These are phyloP conservation scores for Asterochloris sp. DNA, from an alignment of 139 green algal species.

Conservation along the genomic window DNA sequence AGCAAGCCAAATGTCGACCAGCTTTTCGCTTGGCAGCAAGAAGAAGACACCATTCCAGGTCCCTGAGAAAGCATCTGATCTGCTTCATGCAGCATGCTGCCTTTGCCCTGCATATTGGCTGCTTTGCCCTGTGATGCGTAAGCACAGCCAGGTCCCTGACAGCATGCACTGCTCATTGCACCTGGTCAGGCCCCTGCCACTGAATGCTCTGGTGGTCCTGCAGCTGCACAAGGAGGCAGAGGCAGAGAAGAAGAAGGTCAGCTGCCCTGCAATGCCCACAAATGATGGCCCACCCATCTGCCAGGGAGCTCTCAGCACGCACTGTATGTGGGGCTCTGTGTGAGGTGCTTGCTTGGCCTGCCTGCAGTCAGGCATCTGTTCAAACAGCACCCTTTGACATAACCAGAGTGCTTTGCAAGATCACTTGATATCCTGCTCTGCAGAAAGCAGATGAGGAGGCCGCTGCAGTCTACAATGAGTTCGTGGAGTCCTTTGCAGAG, in stretches of 20 bases:
- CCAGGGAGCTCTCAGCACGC: background rate
- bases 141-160: too few species aligned
- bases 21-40: constrained; percentile 20
- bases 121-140: too few species aligned
- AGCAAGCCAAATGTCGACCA: too few species aligned
- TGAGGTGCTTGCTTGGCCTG: background rate
- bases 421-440: background rate
- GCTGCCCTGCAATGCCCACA: background rate
- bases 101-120: background rate
- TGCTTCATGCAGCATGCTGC: background rate
- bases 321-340: background rate
- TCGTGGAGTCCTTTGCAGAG: constrained; percentile 80
- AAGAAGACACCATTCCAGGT: constrained; percentile 90
- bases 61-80: background rate
- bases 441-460: constrained; percentile 82
- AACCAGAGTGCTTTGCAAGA: background rate
- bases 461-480: constrained; percentile 86
- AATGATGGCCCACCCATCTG: too few species aligned
- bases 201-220: background rate
- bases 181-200: background rate
- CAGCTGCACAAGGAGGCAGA: constrained; percentile 89
- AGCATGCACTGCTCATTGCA: too few species aligned
- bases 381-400: background rate
- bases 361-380: background rate
- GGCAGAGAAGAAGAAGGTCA: constrained; percentile 76